Conservation (phyloP, 1,284 basidiomycete species). For the Malassezia furfur region DNA sequence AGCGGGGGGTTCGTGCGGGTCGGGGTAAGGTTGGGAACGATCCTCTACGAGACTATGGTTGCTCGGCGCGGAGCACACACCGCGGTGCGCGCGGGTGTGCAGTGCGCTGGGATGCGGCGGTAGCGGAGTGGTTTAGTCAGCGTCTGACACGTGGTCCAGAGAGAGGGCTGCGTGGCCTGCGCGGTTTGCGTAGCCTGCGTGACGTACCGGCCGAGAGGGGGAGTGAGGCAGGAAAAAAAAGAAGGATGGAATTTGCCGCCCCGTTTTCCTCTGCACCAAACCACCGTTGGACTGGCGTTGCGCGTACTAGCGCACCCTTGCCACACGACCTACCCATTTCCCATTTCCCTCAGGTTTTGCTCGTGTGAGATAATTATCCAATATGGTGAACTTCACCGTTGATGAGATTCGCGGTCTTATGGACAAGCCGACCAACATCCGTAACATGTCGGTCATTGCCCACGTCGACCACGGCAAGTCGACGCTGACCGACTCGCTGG, state of each 20-base stretch:
- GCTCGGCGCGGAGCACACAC: not conserved
- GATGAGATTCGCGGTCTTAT: constrained; percentile 75
- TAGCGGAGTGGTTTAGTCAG: not conserved
- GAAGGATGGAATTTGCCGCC: not conserved
- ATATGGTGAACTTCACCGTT: constrained; percentile 50
- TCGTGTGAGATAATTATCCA: constrained; percentile 10
- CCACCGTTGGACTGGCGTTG: constrained; percentile 11
- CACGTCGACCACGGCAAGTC: constrained; percentile 98
- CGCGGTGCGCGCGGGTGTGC: not conserved
- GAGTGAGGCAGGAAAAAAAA: not conserved
- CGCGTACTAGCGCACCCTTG: constrained; percentile 14
- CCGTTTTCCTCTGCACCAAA: constrained; percentile 14
- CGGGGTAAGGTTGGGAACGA: too few relatives aligned
- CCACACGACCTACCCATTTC: constrained; percentile 6
- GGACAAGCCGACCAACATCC: constrained; percentile 77
- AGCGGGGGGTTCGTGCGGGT: too few relatives aligned
- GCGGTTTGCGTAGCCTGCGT: too few relatives aligned
- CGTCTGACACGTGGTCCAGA: not conserved
- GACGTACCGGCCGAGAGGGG: constrained; percentile 9
- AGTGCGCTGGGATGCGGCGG: not conserved
- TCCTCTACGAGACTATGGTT: too few relatives aligned
- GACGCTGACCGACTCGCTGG: constrained; percentile 95
- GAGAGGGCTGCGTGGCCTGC: too few relatives aligned
- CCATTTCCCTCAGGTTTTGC: constrained; percentile 3
- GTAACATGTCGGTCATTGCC: constrained; percentile 71